A percentile compares a stretch with the other conserved stretches of the same genome.
phyloP scores from a whole-genome alignment of 2,329 filamentous ascomycete genomes.

The Botrytis pseudocinerea region DNA sequence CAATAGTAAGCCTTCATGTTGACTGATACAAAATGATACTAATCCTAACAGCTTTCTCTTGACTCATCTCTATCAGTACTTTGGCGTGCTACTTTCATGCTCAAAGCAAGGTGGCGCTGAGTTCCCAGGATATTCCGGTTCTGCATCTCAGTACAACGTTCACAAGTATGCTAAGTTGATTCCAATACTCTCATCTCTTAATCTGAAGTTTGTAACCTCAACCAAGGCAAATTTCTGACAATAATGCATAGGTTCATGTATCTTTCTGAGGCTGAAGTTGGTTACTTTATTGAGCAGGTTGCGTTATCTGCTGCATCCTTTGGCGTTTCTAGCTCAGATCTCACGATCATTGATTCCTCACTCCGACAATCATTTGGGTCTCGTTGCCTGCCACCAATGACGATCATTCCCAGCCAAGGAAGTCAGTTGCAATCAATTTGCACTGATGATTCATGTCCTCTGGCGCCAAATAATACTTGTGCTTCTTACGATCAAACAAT shows the following conservation, averaged over 20 bases:
- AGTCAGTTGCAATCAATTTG: constrained; percentile 57
- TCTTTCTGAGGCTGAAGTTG: constrained; percentile 51
- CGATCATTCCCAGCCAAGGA: constrained; percentile 48
- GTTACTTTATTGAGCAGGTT: constrained; percentile 62
- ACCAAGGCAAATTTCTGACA: constrained; percentile 16
- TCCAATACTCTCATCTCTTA: background rate
- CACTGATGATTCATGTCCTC: constrained; percentile 51
- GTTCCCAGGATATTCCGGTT: constrained; percentile 52
- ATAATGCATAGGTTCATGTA: constrained; percentile 51
- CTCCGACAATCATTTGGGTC: constrained; percentile 54
- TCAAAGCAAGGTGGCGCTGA: constrained; percentile 50
- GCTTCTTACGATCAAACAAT: constrained; percentile 43
- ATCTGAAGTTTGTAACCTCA: background rate
- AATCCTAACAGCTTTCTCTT: constrained; percentile 47
- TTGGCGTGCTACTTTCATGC: constrained; percentile 59
- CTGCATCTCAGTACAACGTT: constrained; percentile 51
- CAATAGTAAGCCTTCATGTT: constrained; percentile 51
- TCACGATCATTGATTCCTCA: constrained; percentile 49
- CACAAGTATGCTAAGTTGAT: constrained; percentile 46
- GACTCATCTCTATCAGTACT: constrained; percentile 63
- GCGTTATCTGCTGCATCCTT: constrained; percentile 57
- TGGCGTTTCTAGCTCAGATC: constrained; percentile 56
- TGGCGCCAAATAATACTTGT: constrained; percentile 50
- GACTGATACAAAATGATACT: constrained; percentile 17
- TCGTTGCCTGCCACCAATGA: constrained; percentile 50